Conservation (phyloP, 2,329 filamentous ascomycete species). For the Xylaria sp. region DNA sequence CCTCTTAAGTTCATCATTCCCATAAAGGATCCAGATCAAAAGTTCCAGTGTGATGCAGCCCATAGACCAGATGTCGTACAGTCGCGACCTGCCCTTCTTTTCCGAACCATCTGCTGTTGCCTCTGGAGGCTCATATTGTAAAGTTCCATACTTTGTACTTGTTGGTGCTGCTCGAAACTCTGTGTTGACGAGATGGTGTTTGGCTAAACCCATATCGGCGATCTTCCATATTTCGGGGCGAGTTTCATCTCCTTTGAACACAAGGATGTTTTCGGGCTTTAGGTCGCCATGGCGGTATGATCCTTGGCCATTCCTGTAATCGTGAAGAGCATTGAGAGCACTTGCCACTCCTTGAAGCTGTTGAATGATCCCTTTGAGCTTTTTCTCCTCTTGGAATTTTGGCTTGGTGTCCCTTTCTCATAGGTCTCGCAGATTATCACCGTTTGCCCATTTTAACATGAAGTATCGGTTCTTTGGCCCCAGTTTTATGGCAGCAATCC, state of each 20-base stretch:
- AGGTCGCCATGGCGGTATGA: slow-evolving; percentile 17
- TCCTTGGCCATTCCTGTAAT: slow-evolving; percentile 1
- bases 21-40: slow-evolving; percentile 30
- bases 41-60: slow-evolving; percentile 35
- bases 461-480: slow-evolving; percentile 11
- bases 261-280: slow-evolving; percentile 30
- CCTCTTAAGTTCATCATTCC: slow-evolving; percentile 2
- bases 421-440: slow-evolving; percentile 24
- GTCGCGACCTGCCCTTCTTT: slow-evolving; percentile 15
- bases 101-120: background rate
- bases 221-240: slow-evolving; percentile 12
- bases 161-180: slow-evolving; percentile 6
- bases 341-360: slow-evolving; percentile 11
- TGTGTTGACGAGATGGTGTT: slow-evolving; percentile 15
- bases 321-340: slow-evolving; percentile 10
- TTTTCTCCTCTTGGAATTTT: background rate
- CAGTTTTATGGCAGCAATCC: slow-evolving; percentile 12
- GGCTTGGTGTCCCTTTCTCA: slow-evolving; percentile 7
- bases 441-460: slow-evolving; percentile 26
- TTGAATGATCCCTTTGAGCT: slow-evolving; percentile 1
- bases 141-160: slow-evolving; percentile 11
- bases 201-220: slow-evolving; percentile 23
- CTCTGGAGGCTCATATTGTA: slow-evolving; percentile 18
- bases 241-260: background rate
- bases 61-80: slow-evolving; percentile 35